Base-by-base conservation (phyloP, 2,329 filamentous ascomycete genomes). In the Penicillium frequentans region DNA sequence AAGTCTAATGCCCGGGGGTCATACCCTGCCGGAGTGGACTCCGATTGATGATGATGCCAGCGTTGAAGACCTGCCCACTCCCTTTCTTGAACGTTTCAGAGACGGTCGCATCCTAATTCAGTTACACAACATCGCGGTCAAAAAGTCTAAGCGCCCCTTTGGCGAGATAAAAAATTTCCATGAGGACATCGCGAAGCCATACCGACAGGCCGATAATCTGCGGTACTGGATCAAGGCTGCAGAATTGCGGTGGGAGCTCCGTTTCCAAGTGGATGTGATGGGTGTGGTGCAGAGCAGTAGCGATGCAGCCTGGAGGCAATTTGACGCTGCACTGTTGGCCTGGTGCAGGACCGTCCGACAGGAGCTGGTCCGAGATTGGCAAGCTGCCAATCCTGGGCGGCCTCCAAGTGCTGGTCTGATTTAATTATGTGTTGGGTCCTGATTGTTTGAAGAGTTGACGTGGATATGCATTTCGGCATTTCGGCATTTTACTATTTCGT, bases 221-320 rank as follows among this genome's bases (percentile, higher is more conserved):
- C 86, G 92, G 42, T 99, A 90, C 80, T 99, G 95, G 93, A 85
- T 90, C 75, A 99, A 99, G 79, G 95, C 93, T 1, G 92, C 93
- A 8, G 93, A 99, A 77, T 81, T 98, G 57, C 86, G 95, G 54
- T 99, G 93, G 88, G 95, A 98, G 75, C 85, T 93, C 39, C 84
- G 90, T 64, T 81, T 98, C 51, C 85, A 88, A 61, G 82, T 96
- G 53, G 91, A 97, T 69, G 91, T 93, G 23, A 88, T 96, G 75
- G 91, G 89, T 27, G 84, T 97, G 8, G 93, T 96, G 23, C 89
- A 93, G 70, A 88, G 88, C 69, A 88, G 73, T 33, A 77, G 82
- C 58, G 82, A 84, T 49, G 82, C 82, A 1, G 81, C 85, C 52
- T 97, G 93, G 93, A 79, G 83, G 51, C 84, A 87, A 54, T 96